These are phyloP conservation scores for Rhododendron ferrugineum DNA, from an alignment of 148 eudicot species.

Conservation along the genomic window DNA sequence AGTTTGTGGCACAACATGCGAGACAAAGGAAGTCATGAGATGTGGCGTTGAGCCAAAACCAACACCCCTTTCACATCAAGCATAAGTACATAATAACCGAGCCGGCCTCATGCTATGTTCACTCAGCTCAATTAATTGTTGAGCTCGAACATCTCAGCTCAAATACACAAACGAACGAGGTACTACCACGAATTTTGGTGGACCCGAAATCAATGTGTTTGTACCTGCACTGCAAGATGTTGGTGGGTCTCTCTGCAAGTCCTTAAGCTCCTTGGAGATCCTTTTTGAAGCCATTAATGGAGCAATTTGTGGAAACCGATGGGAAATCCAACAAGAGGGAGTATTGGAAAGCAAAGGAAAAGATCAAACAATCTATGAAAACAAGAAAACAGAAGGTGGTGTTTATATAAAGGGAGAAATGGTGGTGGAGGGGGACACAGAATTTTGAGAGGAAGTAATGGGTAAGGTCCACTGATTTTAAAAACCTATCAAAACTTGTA, in stretches of 20 bases:
- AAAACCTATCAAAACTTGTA: not conserved
- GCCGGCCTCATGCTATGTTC: not conserved
- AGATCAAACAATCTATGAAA: not conserved
- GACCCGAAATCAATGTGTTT: not conserved
- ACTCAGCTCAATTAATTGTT: not conserved
- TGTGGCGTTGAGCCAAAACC: not conserved
- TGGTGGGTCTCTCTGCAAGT: slow-evolving; percentile 73
- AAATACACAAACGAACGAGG: not conserved
- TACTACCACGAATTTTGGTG: not conserved
- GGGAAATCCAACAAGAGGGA: not conserved
- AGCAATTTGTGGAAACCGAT: not conserved
- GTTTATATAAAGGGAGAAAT: slow-evolving; percentile 3
- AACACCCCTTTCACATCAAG: not conserved
- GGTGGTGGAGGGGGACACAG: not conserved
- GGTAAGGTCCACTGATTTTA: slow-evolving; percentile 11
- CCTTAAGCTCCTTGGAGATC: slow-evolving; percentile 67
- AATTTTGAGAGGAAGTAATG: not conserved
- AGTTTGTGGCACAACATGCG: not conserved
- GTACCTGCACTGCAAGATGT: slow-evolving; percentile 76
- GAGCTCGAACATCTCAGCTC: not conserved
- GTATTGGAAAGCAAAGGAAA: not conserved
- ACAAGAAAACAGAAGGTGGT: not conserved
- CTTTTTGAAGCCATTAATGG: slow-evolving; percentile 54
- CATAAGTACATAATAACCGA: not conserved
- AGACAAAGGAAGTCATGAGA: not conserved